These are phyloP conservation scores for Boletus rex-veris DNA, from an alignment of 768 basidiomycete genomes.

Conservation along the genomic window DNA sequence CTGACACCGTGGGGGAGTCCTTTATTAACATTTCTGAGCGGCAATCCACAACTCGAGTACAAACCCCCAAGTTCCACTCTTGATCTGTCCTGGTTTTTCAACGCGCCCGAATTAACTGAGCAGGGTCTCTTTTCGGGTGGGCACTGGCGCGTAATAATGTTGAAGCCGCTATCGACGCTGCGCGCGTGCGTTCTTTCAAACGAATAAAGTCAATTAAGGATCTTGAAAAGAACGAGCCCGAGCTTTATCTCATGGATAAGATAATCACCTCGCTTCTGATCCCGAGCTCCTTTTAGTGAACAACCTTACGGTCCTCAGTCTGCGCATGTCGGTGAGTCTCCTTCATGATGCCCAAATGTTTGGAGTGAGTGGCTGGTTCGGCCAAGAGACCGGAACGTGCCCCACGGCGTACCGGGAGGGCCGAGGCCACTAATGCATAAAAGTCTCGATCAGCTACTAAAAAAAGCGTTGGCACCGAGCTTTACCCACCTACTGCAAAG, in stretches of 20 bases:
- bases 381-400: not conserved
- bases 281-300: slow-evolving; percentile 52
- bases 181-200: slow-evolving; percentile 22
- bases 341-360: not conserved
- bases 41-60: slow-evolving; percentile 39
- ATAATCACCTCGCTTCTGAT: slow-evolving; percentile 50
- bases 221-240: slow-evolving; percentile 44
- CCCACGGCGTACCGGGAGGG: slow-evolving; percentile 13
- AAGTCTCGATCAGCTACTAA: not conserved
- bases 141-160: slow-evolving; percentile 34
- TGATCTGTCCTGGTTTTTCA: slow-evolving; percentile 47
- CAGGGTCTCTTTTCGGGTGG: slow-evolving; percentile 25
- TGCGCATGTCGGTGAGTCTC: slow-evolving; percentile 45
- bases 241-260: slow-evolving; percentile 57
- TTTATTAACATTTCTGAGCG: slow-evolving; percentile 11
- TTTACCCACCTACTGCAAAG: not conserved
- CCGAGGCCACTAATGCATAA: slow-evolving; percentile 10
- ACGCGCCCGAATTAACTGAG: slow-evolving; percentile 37
- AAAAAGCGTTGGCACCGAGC: not conserved
- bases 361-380: not conserved
- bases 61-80: slow-evolving; percentile 45
- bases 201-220: slow-evolving; percentile 28
- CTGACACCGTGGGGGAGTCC: not conserved
- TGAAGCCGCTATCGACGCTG: slow-evolving; percentile 28
- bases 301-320: slow-evolving; percentile 56